These are phyloP conservation scores for Bacterosira constricta DNA, from an alignment of 108 stramenopile species.

Conservation along the genomic window DNA sequence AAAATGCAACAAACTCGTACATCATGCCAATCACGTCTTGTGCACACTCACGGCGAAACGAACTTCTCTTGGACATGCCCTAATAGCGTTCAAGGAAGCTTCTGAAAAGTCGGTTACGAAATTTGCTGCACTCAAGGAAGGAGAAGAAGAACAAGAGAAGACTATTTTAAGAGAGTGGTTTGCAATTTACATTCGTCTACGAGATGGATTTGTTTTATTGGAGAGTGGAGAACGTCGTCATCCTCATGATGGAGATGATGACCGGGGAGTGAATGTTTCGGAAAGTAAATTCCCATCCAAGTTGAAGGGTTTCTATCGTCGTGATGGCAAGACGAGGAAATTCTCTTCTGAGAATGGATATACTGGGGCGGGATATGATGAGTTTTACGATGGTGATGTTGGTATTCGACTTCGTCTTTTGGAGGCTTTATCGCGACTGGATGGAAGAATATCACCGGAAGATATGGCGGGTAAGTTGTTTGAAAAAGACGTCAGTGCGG, in stretches of 20 bases:
- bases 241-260: slow-evolving; percentile 46
- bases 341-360: slow-evolving; percentile 55
- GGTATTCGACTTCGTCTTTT: slow-evolving; percentile 52
- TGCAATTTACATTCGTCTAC: slow-evolving; percentile 56
- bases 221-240: slow-evolving; percentile 85
- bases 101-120: slow-evolving; percentile 5
- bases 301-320: slow-evolving; percentile 34
- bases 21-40: slow-evolving; percentile 45
- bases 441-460: not conserved
- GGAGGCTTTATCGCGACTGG: slow-evolving; percentile 13
- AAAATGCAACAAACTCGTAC: slow-evolving; percentile 6
- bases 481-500: slow-evolving; percentile 28
- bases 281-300: slow-evolving; percentile 33
- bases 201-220: slow-evolving; percentile 76
- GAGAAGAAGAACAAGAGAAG: not conserved
- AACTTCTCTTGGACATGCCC: slow-evolving; percentile 18
- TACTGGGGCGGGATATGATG: slow-evolving; percentile 79
- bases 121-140: not conserved
- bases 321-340: slow-evolving; percentile 73
- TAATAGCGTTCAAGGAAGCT: slow-evolving; percentile 22
- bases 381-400: slow-evolving; percentile 68
- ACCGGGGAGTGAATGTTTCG: not conserved
- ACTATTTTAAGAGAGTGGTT: slow-evolving; percentile 31
- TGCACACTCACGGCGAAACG: slow-evolving; percentile 27
- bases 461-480: slow-evolving; percentile 18